Evolutionary conservation across 139 green algal genomes (phyloP).

Genomic region (Micractinium sp.): DNA sequence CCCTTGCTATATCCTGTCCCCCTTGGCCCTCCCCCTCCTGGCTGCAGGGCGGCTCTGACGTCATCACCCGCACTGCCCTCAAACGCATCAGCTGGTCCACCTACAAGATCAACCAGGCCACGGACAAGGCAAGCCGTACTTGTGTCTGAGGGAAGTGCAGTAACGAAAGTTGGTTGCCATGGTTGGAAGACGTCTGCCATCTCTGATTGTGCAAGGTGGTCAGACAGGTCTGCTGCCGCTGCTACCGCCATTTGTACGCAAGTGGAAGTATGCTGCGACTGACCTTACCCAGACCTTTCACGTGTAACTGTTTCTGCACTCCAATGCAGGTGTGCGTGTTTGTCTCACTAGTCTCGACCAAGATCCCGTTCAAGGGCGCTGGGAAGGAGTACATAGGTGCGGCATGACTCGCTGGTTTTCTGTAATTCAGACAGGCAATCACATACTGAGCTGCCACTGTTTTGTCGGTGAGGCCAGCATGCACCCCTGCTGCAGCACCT

Average conservation of each 20-base stretch:
- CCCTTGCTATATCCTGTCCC: no score
- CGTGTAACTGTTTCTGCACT: background rate
- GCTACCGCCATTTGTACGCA: no score
- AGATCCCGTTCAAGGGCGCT: conserved; percentile 98
- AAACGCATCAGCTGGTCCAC: conserved; percentile 93
- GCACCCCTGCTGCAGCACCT: background rate
- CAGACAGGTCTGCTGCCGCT: no score
- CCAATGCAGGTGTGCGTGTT: conserved; percentile 89
- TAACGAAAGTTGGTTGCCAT: no score
- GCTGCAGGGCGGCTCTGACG: conserved; percentile 79
- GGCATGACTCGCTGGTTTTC: no score
- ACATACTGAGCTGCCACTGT: background rate
- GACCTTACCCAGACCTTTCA: no score
- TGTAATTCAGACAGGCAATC: background rate
- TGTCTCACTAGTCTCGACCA: conserved; percentile 96
- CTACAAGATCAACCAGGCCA: conserved; percentile 97
- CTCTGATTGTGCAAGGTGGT: no score
- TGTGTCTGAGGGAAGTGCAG: background rate
- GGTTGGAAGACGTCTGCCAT: no score
- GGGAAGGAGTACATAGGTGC: conserved; percentile 98
- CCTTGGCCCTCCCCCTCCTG: no score
- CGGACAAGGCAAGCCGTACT: conserved; percentile 72
- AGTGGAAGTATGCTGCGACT: no score
- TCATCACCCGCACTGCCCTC: conserved; percentile 90
- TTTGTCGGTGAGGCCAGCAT: background rate